phyloP scores from a whole-genome alignment of 441 rosid genomes.

The Aleurites moluccanus region DNA sequence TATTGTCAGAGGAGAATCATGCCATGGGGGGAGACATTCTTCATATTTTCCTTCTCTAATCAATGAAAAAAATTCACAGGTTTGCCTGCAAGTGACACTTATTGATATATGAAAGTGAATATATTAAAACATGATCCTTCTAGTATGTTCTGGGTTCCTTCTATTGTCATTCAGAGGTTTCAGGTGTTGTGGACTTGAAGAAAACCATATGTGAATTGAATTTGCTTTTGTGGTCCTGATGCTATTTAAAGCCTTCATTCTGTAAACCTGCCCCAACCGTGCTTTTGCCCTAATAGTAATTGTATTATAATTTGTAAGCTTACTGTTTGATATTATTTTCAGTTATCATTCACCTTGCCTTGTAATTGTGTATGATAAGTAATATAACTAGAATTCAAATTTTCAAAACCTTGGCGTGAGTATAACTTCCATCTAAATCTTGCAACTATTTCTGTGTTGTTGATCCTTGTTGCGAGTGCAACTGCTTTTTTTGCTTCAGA shows the following conservation, averaged over 20 bases:
- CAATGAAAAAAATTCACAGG: background rate
- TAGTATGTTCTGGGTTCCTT: background rate
- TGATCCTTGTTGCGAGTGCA: background rate
- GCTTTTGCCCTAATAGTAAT: background rate
- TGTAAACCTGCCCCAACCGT: background rate
- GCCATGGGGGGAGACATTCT: background rate
- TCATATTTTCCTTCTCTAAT: background rate
- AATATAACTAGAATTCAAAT: too few relatives aligned
- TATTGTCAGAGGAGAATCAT: background rate
- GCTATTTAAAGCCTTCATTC: background rate
- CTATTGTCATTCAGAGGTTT: background rate
- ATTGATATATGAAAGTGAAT: background rate
- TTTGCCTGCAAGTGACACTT: background rate
- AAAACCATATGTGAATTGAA: background rate
- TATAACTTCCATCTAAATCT: too few relatives aligned
- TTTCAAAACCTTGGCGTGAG: too few relatives aligned
- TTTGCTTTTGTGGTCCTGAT: background rate
- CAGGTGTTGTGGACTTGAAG: background rate
- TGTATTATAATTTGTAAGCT: too few relatives aligned
- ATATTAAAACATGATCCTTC: background rate
- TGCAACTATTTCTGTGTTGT: background rate
- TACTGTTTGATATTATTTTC: too few relatives aligned
- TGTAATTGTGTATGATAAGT: too few relatives aligned
- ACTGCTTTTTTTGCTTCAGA: background rate
- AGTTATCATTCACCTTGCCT: too few relatives aligned